Evolutionary conservation across 306 rosid species (phyloP).

Genomic region (Dryas drummondii): DNA sequence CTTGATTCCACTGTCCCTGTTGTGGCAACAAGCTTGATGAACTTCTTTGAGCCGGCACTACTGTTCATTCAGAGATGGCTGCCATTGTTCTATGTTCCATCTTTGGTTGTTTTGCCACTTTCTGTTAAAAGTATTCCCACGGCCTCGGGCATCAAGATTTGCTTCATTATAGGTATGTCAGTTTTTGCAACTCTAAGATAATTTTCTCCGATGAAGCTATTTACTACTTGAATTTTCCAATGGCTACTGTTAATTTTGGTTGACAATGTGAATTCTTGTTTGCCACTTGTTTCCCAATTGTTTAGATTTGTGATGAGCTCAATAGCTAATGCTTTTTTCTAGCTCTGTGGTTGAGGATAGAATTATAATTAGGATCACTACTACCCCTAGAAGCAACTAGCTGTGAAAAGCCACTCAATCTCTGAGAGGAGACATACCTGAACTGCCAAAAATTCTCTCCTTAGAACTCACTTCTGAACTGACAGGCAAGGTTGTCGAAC

Average conservation of each 20-base stretch:
- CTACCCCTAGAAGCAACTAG: no score
- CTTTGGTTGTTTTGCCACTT: conserved; percentile 82
- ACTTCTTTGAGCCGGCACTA: conserved; percentile 82
- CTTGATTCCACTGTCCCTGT: conserved; percentile 69
- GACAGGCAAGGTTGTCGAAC: no score
- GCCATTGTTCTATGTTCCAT: conserved; percentile 89
- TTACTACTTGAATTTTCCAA: background rate
- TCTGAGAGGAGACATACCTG: no score
- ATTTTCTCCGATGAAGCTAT: background rate
- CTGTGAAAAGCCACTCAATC: no score
- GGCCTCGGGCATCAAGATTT: conserved; percentile 83
- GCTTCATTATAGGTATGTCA: conserved; percentile 63
- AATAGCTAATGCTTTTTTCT: background rate
- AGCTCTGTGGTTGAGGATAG: no score
- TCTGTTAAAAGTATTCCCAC: conserved; percentile 81
- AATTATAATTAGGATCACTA: no score
- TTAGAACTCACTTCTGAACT: no score
- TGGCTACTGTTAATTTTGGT: background rate
- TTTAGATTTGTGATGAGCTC: background rate
- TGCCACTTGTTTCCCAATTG: no score
- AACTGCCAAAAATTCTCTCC: no score
- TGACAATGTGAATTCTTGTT: background rate
- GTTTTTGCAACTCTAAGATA: background rate
- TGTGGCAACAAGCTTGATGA: conserved; percentile 61
- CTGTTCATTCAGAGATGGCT: conserved; percentile 94